Evolutionary conservation across 768 basidiomycete species (phyloP).

Genomic region (Pisolithus albus): DNA sequence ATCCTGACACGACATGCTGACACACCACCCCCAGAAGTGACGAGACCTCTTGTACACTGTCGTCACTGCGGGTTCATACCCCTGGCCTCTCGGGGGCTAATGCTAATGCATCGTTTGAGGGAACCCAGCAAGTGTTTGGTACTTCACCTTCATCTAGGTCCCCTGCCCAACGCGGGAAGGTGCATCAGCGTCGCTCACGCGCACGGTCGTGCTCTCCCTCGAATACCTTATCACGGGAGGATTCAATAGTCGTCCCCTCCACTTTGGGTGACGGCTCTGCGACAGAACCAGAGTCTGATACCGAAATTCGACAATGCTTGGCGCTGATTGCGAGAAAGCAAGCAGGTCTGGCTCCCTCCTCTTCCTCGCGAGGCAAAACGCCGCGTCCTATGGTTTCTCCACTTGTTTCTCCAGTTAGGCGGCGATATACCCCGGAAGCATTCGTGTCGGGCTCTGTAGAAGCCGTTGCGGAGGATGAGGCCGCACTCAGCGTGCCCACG

Average conservation of each 20-base stretch:
- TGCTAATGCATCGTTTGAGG: neutral
- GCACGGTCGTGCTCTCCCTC: neutral
- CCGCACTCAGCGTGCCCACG: conserved; percentile 1
- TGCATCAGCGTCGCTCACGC: conserved; percentile 1
- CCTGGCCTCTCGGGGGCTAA: conserved; percentile 1
- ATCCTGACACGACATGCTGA: conserved; percentile 5
- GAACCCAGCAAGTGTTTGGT: conserved; percentile 2
- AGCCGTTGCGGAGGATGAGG: conserved; percentile 6
- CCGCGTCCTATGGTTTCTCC: conserved; percentile 18
- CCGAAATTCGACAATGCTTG: conserved; percentile 16
- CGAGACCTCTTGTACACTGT: neutral
- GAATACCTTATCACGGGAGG: neutral
- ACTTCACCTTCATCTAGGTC: neutral
- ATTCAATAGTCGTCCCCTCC: conserved; percentile 2
- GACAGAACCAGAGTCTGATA: conserved; percentile 30
- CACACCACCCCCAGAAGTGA: conserved; percentile 7
- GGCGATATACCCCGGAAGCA: conserved; percentile 4
- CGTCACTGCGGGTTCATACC: neutral
- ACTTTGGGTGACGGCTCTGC: conserved; percentile 19
- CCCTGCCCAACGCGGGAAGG: neutral
- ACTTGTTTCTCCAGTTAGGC: conserved; percentile 21
- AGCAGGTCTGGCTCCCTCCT: neutral
- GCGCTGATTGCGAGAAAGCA: conserved; percentile 13
- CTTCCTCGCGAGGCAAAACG: neutral
- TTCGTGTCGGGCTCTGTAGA: conserved; percentile 1